phyloP scores from a whole-genome alignment of 176 grass and related monocot genomes.

The Neostapfia colusana region DNA sequence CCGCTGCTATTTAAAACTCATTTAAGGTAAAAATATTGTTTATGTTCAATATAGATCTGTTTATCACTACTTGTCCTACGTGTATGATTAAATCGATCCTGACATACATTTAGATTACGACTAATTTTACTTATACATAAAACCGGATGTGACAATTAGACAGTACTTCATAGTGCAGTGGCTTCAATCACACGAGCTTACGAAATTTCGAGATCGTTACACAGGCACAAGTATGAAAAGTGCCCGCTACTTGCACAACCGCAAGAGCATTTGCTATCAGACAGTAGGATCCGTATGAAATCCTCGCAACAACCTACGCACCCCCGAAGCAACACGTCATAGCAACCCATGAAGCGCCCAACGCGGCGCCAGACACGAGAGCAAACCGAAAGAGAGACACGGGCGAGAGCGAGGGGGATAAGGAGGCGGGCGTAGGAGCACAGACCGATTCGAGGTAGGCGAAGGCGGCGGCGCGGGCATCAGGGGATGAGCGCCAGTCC shows the following conservation, averaged over 20 bases:
- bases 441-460: constrained; percentile 85
- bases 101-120: no score
- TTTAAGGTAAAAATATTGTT: no score
- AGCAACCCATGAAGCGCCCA: not conserved
- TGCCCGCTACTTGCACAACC: not conserved
- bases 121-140: no score
- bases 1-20: no score
- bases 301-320: not conserved
- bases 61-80: no score
- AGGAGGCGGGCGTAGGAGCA: constrained; percentile 15
- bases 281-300: not conserved
- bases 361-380: not conserved
- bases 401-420: not conserved
- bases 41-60: no score
- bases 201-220: not conserved
- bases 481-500: constrained; percentile 84
- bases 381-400: not conserved
- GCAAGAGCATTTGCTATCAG: constrained; percentile 3
- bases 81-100: no score
- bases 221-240: not conserved
- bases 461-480: constrained; percentile 71
- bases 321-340: not conserved
- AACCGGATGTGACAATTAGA: no score
- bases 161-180: not conserved
- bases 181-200: not conserved